Evolutionary conservation across 78 protist species (phyloP).

Genomic region (Thecamonas trahens): DNA sequence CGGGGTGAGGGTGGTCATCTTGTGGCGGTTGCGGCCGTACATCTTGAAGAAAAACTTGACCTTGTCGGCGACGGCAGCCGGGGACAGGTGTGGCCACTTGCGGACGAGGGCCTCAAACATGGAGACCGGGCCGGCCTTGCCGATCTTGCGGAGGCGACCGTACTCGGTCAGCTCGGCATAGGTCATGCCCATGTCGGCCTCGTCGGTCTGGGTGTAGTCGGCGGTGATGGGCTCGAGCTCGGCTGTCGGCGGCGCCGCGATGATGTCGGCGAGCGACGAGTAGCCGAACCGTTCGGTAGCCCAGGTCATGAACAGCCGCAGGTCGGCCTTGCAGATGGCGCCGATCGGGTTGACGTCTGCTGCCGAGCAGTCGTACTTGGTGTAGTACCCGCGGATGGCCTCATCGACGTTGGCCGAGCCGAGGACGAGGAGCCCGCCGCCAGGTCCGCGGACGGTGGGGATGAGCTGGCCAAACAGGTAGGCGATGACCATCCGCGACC

Average conservation of each 20-base stretch:
- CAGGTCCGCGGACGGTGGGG: constrained; percentile 55
- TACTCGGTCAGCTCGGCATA: constrained; percentile 51
- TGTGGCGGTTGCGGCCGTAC: constrained; percentile 73
- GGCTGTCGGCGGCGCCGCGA: constrained; percentile 72
- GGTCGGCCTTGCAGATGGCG: constrained; percentile 49
- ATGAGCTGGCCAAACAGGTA: constrained; percentile 67
- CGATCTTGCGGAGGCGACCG: constrained; percentile 53
- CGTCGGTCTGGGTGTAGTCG: constrained; percentile 48
- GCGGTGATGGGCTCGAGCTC: constrained; percentile 77
- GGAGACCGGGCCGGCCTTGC: constrained; percentile 45
- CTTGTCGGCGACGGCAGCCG: constrained; percentile 46
- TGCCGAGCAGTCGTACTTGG: constrained; percentile 79
- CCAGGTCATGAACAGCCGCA: constrained; percentile 26
- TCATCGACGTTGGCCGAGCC: constrained; percentile 83
- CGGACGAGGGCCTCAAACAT: constrained; percentile 55
- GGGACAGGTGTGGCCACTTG: constrained; percentile 41
- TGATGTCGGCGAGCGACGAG: not conserved
- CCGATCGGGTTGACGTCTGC: constrained; percentile 87
- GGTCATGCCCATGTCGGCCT: constrained; percentile 85
- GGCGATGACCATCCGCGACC: constrained; percentile 63
- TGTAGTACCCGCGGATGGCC: constrained; percentile 60
- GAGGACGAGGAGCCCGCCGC: constrained; percentile 62
- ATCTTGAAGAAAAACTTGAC: constrained; percentile 66
- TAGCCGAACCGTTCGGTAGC: not conserved
- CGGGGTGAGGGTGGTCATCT: constrained; percentile 78